Base-by-base conservation (phyloP, 2,329 filamentous ascomycete species). In the Akanthomyces muscarius region DNA sequence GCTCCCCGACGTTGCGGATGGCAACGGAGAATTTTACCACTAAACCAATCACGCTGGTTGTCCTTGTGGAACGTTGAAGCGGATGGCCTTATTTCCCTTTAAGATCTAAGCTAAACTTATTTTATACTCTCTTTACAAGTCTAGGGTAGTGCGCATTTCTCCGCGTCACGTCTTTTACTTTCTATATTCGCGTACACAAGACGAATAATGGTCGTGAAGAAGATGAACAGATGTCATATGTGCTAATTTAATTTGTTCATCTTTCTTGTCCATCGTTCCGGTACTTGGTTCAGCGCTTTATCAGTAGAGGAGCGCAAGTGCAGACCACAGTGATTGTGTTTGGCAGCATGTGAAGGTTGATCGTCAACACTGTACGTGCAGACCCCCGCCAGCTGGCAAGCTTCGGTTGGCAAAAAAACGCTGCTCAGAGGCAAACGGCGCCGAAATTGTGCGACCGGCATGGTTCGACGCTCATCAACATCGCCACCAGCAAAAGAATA, bases 11-110 rank as follows among this genome's bases (percentile, higher is more conserved):
- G 59, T 61, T 61, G 59, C 59, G n/a, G 59, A 61, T 61, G 59
- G 59, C 59, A 61, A 61, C 59, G 59, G 59, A 61, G 59, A 61
- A 61, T 61, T 61, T 61, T 61, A 61, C 59, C 59, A 61, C 59
- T 61, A 61, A 61, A 61, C 59, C 59, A 61, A 61, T 61, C 50
- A 61, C 59, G 59, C 59, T 30, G 38, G 5, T 58, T 50, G 7
- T 42, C 10, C 41, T 53, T 54, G 58, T 48, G n/a, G 41, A 54
- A 47, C 33, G 33, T 45, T 61, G 50, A 36, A 36, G 5, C 2
- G 0, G 13, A 0, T 33, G 2, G 1, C 0, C 5, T 36, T 61
- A 61, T 53, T 45, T 7, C 3, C 2, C 1, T 11, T 2, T 61
- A 61, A 18, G 5, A 38, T 7, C 25, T 48, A 4, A 4, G 2